These are phyloP conservation scores for Claviceps digitariae DNA, from an alignment of 2,329 filamentous ascomycete genomes.

Conservation along the genomic window DNA sequence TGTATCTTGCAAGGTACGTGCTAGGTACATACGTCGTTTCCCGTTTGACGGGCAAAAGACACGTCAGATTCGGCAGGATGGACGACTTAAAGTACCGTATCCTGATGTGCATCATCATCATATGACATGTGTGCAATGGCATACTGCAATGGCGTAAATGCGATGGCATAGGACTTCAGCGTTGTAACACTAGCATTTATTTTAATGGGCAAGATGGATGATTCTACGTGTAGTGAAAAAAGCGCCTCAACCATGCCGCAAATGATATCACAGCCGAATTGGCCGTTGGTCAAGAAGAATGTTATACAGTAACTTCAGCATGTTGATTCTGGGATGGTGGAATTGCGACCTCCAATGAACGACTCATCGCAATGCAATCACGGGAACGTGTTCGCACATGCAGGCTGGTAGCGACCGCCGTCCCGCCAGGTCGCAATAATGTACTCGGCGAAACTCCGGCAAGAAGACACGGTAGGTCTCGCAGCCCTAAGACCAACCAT, in stretches of 20 bases:
- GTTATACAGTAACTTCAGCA: neutral
- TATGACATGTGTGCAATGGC: neutral
- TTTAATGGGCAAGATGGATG: neutral
- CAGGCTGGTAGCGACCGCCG: no score
- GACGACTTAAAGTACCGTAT: neutral
- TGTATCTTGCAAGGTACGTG: neutral
- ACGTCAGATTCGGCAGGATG: neutral
- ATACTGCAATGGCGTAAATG: neutral
- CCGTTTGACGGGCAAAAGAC: neutral
- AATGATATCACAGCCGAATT: neutral
- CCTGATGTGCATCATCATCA: neutral
- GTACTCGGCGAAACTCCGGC: conserved; percentile 19
- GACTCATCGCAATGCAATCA: neutral
- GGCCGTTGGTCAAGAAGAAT: neutral
- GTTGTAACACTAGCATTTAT: neutral
- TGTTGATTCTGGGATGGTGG: neutral
- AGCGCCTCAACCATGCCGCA: no score
- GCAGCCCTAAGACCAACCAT: conserved; percentile 24
- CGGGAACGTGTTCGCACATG: neutral
- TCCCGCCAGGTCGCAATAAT: no score
- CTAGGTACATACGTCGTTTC: neutral
- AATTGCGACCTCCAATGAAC: neutral
- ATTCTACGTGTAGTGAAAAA: neutral
- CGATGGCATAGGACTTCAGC: neutral
- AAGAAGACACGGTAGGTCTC: conserved; percentile 21